Percentiles rank a stretch among this genome's conserved stretches.
Evolutionary conservation across 2,329 filamentous ascomycete species (phyloP).

Genomic region (Phaeophleospora eucalypticola): DNA sequence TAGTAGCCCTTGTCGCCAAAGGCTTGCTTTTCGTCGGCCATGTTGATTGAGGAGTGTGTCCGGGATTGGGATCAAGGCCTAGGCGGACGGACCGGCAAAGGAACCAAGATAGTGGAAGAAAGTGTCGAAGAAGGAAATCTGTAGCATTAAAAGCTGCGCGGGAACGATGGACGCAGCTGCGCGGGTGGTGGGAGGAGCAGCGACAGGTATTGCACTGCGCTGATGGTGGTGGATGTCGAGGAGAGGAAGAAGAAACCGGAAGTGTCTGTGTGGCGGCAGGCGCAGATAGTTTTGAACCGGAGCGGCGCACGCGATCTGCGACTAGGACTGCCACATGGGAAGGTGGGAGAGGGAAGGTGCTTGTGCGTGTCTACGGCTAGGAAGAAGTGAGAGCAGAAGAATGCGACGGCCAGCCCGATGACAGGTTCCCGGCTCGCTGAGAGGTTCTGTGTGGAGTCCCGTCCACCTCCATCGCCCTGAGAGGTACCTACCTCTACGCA

Average conservation of each 20-base stretch:
- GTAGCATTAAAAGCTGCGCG: constrained; percentile 11
- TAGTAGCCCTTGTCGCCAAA: constrained; percentile 27
- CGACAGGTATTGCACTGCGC: neutral
- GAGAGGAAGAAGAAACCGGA: neutral
- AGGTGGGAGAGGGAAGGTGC: too few relatives aligned
- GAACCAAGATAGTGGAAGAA: constrained; percentile 17
- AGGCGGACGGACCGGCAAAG: constrained; percentile 6
- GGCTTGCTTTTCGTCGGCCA: constrained; percentile 9
- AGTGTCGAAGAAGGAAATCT: constrained; percentile 9
- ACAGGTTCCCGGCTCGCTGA: too few relatives aligned
- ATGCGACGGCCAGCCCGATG: too few relatives aligned
- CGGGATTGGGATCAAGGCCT: neutral
- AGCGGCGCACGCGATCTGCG: too few relatives aligned
- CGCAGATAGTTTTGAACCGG: too few relatives aligned
- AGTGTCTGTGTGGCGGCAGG: neutral
- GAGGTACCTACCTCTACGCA: too few relatives aligned
- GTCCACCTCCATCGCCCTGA: too few relatives aligned
- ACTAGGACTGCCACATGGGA: too few relatives aligned
- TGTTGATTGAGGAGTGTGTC: too few relatives aligned
- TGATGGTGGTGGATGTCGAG: neutral
- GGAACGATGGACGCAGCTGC: neutral
- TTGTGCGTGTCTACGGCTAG: too few relatives aligned
- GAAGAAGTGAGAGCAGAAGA: too few relatives aligned
- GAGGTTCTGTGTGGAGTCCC: too few relatives aligned
- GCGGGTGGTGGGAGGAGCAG: neutral